Evolutionary conservation across 257 asterid genomes (phyloP), one percentile per base, ranked within the genome.

Genomic region (Plantago ovata): DNA sequence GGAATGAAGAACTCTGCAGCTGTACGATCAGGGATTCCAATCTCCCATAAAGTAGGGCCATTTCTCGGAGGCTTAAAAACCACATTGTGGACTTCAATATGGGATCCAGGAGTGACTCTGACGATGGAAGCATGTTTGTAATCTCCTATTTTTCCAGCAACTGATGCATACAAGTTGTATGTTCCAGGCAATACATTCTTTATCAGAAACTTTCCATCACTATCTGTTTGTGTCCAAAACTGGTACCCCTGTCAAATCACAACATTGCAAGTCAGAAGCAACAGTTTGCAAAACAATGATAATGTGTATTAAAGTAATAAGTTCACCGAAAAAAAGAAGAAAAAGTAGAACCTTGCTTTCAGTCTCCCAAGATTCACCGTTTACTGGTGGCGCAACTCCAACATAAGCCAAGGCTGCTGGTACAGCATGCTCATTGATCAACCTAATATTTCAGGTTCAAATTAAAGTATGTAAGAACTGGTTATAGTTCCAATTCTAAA

Each of bases 311-410:
- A 3, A 28, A 28, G 7, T n/a, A n/a, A n/a, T n/a, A n/a, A n/a
- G n/a, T n/a, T n/a, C n/a, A n/a, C n/a, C n/a, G n/a, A n/a, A n/a
- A n/a, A n/a, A n/a, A n/a, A n/a, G n/a, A n/a, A n/a, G n/a, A n/a
- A n/a, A n/a, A n/a, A n/a, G n/a, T n/a, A n/a, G n/a, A n/a, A 88
- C 93, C 94, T 85, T 88, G 72, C 63, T 78, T 69, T 88, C 96
- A 11, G 40, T 63, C 60, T 88, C 89, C 96, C 96, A 88, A 36
- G 96, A 81, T 3, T 94, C 91, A 22, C 56, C 70, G 2, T 32
- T 50, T 49, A 84, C 95, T 1, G 81, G 76, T 14, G 69, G 53
- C 23, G 89, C 95, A 66, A 88, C 59, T 36, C 94, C 96, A 38
- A 88, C 80, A 49, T 70, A 76, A n/a, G 95, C 87, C 6, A 49